Conservation (phyloP, 2,329 filamentous ascomycete genomes). For the Curvularia spicifera region DNA sequence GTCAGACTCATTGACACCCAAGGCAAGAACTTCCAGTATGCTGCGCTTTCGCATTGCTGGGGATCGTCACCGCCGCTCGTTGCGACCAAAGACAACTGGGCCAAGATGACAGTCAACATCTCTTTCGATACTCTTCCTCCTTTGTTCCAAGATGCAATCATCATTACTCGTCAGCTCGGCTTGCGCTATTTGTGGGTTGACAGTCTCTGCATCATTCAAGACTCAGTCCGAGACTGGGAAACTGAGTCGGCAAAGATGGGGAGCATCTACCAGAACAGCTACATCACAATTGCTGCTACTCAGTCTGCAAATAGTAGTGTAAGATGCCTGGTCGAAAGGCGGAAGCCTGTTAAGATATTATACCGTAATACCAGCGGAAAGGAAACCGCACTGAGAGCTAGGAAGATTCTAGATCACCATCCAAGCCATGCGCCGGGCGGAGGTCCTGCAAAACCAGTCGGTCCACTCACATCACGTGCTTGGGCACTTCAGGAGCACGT, state of each 20-base stretch:
- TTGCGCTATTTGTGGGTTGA: conserved; percentile 11
- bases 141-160: conserved; percentile 13
- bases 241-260: conserved; percentile 45
- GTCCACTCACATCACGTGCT: conserved; percentile 37
- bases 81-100: conserved; percentile 40
- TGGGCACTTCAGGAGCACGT: conserved; percentile 47
- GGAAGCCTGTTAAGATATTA: conserved; percentile 33
- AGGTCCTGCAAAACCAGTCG: conserved; percentile 32
- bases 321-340: conserved; percentile 34
- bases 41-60: conserved; percentile 44
- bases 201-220: conserved; percentile 13
- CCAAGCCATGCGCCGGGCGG: conserved; percentile 27
- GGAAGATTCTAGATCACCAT: conserved; percentile 39
- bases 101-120: conserved; percentile 35
- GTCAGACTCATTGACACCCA: conserved; percentile 44
- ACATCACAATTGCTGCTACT: conserved; percentile 43
- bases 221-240: conserved; percentile 41
- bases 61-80: conserved; percentile 32
- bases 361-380: conserved; percentile 38
- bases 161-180: background rate
- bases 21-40: conserved; percentile 39
- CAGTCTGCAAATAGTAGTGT: conserved; percentile 29
- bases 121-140: conserved; percentile 36
- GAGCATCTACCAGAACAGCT: conserved; percentile 43
- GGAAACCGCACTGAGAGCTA: conserved; percentile 33